Percentiles rank a stretch among this genome's conserved stretches.
These are phyloP conservation scores for Candida ipomoeae DNA, from an alignment of 805 yeast genomes.

Conservation along the genomic window DNA sequence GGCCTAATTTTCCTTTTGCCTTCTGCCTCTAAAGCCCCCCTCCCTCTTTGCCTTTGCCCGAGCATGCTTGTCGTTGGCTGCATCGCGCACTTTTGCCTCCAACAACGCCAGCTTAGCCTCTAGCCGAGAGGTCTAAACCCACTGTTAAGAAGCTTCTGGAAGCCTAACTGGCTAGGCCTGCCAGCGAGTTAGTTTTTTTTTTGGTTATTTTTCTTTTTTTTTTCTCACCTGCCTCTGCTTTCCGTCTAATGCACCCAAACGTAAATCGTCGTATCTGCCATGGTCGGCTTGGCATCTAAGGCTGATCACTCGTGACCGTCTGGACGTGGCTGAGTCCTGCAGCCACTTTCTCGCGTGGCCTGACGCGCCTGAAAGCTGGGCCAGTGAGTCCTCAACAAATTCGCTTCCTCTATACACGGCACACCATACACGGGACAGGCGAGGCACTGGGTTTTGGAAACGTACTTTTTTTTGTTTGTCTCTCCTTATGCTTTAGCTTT, in stretches of 20 bases:
- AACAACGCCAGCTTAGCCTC: not conserved
- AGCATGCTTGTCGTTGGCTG: not conserved
- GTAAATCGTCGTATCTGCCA: not conserved
- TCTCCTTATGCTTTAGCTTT: not conserved
- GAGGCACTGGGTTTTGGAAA: not conserved
- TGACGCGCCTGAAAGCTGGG: not conserved
- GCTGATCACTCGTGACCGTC: not conserved
- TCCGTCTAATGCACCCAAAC: not conserved
- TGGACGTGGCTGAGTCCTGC: not conserved
- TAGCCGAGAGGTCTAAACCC: not conserved
- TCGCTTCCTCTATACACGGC: not conserved
- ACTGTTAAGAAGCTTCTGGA: not conserved
- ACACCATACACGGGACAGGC: not conserved
- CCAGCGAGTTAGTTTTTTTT: not conserved
- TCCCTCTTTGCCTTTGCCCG: no score
- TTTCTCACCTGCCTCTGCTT: not conserved
- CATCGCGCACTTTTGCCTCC: not conserved
- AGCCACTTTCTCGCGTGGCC: not conserved
- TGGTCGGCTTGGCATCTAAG: not conserved
- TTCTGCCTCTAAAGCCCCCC: no score
- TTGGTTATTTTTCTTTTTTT: not conserved
- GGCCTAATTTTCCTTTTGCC: no score
- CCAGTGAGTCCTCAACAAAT: not conserved
- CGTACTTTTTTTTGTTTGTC: not conserved
- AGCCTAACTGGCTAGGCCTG: not conserved